A percentile compares a stretch with the other conserved stretches of the same genome.
These are phyloP conservation scores for Paramecium primaurelia DNA, from an alignment of 73 alveolate species.

Conservation along the genomic window DNA sequence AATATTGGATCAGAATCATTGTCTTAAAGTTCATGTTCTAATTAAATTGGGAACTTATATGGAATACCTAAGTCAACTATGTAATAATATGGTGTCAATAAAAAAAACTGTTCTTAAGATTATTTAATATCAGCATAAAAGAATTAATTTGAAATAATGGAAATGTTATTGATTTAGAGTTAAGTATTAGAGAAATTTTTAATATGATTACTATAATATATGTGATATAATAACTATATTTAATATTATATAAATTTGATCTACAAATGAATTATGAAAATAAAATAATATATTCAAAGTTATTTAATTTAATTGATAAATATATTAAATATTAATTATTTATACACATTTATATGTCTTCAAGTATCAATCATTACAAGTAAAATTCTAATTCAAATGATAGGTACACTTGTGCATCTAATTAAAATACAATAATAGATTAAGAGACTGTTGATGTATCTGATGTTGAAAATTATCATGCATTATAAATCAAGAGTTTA, in stretches of 20 bases:
- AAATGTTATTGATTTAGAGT: background rate
- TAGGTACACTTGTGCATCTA: background rate
- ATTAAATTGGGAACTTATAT: background rate
- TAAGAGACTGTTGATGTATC: background rate
- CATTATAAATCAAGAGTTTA: background rate
- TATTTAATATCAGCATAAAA: background rate
- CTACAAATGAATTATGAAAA: background rate
- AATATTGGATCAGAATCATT: background rate
- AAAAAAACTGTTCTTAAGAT: background rate
- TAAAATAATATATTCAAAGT: background rate
- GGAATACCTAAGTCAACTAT: background rate
- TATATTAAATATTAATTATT: background rate
- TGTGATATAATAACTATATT: background rate
- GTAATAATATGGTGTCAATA: background rate
- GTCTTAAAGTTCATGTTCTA: background rate
- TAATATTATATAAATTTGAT: background rate
- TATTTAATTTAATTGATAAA: background rate
- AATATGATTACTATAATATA: background rate
- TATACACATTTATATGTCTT: background rate
- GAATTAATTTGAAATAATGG: background rate
- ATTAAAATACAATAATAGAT: background rate
- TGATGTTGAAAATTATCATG: background rate
- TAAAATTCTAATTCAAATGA: background rate
- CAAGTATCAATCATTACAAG: conserved; percentile 6
- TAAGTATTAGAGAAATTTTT: background rate